Evolutionary conservation across 1,139 yeast genomes (phyloP), one percentile per base, ranked within the genome.

Genomic region (Sugiyamaella sp.): DNA sequence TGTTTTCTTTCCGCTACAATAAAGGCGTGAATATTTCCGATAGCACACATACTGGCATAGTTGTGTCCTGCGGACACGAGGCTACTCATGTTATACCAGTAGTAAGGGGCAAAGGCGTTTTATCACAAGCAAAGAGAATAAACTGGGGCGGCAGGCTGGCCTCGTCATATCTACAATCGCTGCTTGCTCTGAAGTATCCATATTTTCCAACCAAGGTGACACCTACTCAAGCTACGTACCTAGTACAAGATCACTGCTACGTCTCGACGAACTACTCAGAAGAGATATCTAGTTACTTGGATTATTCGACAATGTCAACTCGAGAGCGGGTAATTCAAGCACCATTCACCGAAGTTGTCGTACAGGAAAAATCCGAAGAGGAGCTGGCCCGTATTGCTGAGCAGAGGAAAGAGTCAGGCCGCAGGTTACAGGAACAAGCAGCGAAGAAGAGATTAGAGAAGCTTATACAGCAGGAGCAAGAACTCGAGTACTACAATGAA

Each of bases 81-180:
- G 80, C 89, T 58, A 87, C 97, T 0, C 85, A 85, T 63, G 73
- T 93, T 0, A 83, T 93, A 14, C 99, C 99, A 0, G 89, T 93
- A 1, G 60, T 88, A 1, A 68, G 80, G 19, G 89, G 90, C 0
- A 74, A 73, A 54, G 95, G 95, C 0, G 63, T 85, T 2, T 70
- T 89, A 51, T 74, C 80, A 46, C 86, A 85, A 57, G 77, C 93
- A 1, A 91, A 89, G 64, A 76, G 98, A 63, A 81, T 95, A 43
- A 91, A 89, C 66, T 89, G 95, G 89, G 99, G 98, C 53, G 98
- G 97, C 5, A 80, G 81, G 57, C 87, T 82, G 52, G 80, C 91
- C 1, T 81, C 80, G 32, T 81, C 79, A 48, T 91, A 78, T 62
- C 70, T 93, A 67, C 80, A 79, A 56, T 80, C 77, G 60, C 76